Evolutionary conservation across 2,329 filamentous ascomycete species (phyloP), one percentile per base, ranked within the genome.

Genomic region (Talaromyces sp.): DNA sequence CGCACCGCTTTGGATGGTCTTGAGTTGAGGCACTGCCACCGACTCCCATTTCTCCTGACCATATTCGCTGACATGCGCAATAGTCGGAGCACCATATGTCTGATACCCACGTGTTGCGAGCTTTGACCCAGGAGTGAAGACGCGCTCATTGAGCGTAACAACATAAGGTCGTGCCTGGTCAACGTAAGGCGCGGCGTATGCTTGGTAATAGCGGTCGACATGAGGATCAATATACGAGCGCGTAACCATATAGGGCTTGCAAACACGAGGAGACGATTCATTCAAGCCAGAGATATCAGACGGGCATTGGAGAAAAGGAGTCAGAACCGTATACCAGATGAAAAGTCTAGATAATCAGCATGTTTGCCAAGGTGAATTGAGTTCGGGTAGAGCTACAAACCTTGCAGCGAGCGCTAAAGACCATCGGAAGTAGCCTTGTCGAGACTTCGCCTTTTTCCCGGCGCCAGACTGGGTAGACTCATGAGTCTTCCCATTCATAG

Each of bases 291-390:
- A 84, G 64, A 88, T 77, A 8, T 85, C 86, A 2, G 87, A 81
- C 12, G 93, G 93, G 75, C 93, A 99, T 65, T 88, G 86, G 74
- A 99, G 90, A 64, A 93, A 77, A 61, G 95, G 80, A 25, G 90
- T 95, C 65, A 92, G 76, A 67, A 98, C 87, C 39, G 88, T 84
- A 74, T 95, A 96, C 93, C 93, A 99, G 21, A 91, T 89, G 63
- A 88, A 76, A 50, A 97, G 76, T 71, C 93, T 93, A 65, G 55
- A 60, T 54, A 42, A 28, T 55, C 28, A 61, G 31, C 21, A 63
- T 54, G 35, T 16, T 25, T 8, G 42, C 23, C 42, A 16, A 25
- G 12, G 21, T 28, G 16, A 50, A 39, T 12, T 50, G 28, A 9
- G 35, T 31, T 28, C 8, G 16, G 18, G 16, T 16, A 56, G 33